Conservation (phyloP, 1,284 basidiomycete species). For the Sporisorium iseilematis-ciliati region DNA sequence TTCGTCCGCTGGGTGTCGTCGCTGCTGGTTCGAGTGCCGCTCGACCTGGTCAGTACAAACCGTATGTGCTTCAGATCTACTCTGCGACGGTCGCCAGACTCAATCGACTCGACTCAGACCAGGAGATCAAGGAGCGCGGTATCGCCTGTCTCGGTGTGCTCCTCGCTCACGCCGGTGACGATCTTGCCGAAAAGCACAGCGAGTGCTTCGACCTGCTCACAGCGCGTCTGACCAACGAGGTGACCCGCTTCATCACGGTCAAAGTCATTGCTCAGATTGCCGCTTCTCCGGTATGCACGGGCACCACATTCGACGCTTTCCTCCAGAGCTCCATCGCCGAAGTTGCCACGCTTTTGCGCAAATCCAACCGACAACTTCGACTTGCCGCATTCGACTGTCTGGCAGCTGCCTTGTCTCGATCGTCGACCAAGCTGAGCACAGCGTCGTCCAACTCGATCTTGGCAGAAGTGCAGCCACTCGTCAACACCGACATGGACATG, state of each 20-base stretch:
- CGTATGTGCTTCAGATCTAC: constrained; percentile 73
- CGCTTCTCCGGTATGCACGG: constrained; percentile 70
- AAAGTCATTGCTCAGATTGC: constrained; percentile 72
- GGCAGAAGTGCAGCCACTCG: constrained; percentile 55
- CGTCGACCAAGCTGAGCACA: constrained; percentile 38
- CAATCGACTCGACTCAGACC: constrained; percentile 84
- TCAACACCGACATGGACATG: constrained; percentile 56
- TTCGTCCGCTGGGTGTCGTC: constrained; percentile 64
- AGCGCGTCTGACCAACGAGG: constrained; percentile 77
- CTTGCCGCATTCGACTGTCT: constrained; percentile 84
- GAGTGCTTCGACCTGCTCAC: constrained; percentile 78
- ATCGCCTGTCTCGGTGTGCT: constrained; percentile 86
- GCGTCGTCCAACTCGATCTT: constrained; percentile 47
- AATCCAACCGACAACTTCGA: constrained; percentile 83
- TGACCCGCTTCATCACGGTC: constrained; percentile 72
- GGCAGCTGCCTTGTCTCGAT: constrained; percentile 80
- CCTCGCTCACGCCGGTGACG: constrained; percentile 85
- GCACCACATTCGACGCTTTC: constrained; percentile 77
- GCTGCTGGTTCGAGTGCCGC: constrained; percentile 4
- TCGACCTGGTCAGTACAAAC: constrained; percentile 39
- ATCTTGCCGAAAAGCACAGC: constrained; percentile 71
- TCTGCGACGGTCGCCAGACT: constrained; percentile 80
- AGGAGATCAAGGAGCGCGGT: constrained; percentile 86
- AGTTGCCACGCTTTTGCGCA: constrained; percentile 81
- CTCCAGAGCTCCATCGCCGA: constrained; percentile 81